phyloP scores from a whole-genome alignment of 805 yeast genomes.

The Blastobotrys americana region DNA sequence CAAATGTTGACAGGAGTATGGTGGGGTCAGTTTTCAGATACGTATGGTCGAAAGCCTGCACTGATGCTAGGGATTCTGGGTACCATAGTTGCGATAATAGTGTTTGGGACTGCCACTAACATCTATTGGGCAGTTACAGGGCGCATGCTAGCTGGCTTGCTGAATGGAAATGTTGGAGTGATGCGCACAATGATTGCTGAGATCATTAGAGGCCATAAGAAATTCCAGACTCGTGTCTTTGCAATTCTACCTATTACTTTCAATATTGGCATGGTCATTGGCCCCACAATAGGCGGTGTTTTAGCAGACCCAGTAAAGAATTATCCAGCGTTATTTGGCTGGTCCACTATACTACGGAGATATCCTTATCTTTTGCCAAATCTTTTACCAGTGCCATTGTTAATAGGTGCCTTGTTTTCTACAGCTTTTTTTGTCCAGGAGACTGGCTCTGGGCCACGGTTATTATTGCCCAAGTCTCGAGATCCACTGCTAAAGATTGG shows the following conservation, averaged over 20 bases:
- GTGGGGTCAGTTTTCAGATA: constrained; percentile 50
- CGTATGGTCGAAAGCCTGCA: constrained; percentile 46
- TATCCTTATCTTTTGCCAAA: constrained; percentile 47
- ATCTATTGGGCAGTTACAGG: constrained; percentile 48
- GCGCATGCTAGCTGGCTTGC: constrained; percentile 44
- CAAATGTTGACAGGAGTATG: constrained; percentile 48
- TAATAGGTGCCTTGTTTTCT: constrained; percentile 25
- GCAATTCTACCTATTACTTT: constrained; percentile 49
- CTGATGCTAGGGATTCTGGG: constrained; percentile 45
- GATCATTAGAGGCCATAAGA: constrained; percentile 37
- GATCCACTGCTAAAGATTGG: constrained; percentile 12
- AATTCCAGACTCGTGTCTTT: constrained; percentile 54
- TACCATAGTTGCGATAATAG: constrained; percentile 38
- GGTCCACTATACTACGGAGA: constrained; percentile 18
- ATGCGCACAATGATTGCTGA: constrained; percentile 55
- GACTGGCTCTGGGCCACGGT: constrained; percentile 6
- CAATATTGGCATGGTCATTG: constrained; percentile 51
- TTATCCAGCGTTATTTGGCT: constrained; percentile 21
- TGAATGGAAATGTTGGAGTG: constrained; percentile 58
- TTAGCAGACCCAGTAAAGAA: constrained; percentile 38
- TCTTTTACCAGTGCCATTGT: constrained; percentile 33
- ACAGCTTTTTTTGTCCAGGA: constrained; percentile 14
- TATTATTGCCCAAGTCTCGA: constrained; percentile 6
- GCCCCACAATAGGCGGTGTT: constrained; percentile 48
- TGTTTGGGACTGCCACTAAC: constrained; percentile 47